Base-by-base conservation (phyloP, 2,329 filamentous ascomycete species). In the Alternaria sp. region DNA sequence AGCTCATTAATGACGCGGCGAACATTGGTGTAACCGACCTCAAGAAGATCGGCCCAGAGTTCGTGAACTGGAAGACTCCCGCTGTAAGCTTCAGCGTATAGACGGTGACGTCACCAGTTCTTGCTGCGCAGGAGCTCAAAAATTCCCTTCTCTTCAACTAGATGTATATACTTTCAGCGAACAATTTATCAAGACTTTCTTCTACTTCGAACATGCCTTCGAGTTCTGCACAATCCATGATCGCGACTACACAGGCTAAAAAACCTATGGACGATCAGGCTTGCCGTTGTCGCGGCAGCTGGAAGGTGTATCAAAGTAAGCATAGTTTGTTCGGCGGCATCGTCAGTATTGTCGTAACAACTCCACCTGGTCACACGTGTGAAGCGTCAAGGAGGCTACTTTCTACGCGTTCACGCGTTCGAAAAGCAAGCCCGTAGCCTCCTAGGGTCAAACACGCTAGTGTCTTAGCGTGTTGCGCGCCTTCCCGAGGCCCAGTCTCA, bases 1-100 rank as follows among this genome's bases (percentile, higher is more conserved):
- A 87, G 79, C 76, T 87, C 25, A 61, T 72, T 17, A 74, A 75
- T 30, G 77, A 79, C 57, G 76, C 77, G 8, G 76, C 73, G 3
- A 77, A 79, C 61, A 26, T 77, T 11, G 76, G 76, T 44, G 70
- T 78, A n/a, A 57, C 61, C 0, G 72, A 78, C 46, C 25, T 78
- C 28, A 74, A 77, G 62, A 67, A 73, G 62, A 73, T 78, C 54
- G 69, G 67, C 4, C 69, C 70, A 1, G 50, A 72, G 50, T 71
- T 64, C n/a, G 68, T 75, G 1, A 68, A 71, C 60, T 74, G 66
- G 64, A 70, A 69, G 64, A 45, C 62, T 25, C 25, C 67, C 1
- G 49, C 49, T 25, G 49, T 40, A 6, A 52, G 49, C 30, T 52
- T 52, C 49, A 52, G 49, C 49, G 49, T 52, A 23, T 52, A 52